These are phyloP conservation scores for Trichoderma endophyticum DNA, from an alignment of 2,329 filamentous ascomycete genomes.

Conservation along the genomic window DNA sequence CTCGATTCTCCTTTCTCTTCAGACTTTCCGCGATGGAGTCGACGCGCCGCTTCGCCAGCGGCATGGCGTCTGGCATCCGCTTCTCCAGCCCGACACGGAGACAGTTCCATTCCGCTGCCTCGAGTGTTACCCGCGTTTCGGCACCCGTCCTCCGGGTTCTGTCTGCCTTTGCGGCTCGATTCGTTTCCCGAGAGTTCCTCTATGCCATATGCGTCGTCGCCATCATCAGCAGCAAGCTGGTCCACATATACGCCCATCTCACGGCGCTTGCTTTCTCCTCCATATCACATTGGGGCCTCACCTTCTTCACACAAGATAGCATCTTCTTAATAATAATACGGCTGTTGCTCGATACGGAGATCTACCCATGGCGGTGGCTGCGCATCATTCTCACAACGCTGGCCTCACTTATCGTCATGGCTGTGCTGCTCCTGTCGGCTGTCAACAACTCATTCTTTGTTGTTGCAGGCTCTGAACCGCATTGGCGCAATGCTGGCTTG, in stretches of 20 bases:
- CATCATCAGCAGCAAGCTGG: constrained; percentile 31
- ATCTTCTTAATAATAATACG: constrained; percentile 32
- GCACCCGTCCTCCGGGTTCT: constrained; percentile 15
- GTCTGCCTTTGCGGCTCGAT: constrained; percentile 22
- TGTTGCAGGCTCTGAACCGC: constrained; percentile 32
- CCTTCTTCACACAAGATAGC: constrained; percentile 36
- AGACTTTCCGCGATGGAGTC: not conserved
- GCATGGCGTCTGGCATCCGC: constrained; percentile 15
- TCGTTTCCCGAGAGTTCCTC: constrained; percentile 31
- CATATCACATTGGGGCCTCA: constrained; percentile 32
- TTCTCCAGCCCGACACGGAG: not conserved
- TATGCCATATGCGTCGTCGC: constrained; percentile 33
- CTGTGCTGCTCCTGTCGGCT: constrained; percentile 18
- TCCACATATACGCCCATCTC: constrained; percentile 34
- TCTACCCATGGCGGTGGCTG: constrained; percentile 24
- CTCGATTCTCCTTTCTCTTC: not conserved
- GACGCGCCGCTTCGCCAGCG: constrained; percentile 16
- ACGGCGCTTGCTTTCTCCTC: constrained; percentile 30
- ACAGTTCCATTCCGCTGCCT: not conserved
- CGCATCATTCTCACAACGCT: constrained; percentile 20
- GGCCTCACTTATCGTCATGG: constrained; percentile 25
- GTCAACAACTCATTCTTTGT: constrained; percentile 28
- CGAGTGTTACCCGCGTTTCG: not conserved
- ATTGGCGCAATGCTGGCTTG: constrained; percentile 33
- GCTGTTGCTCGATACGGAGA: constrained; percentile 28